These are phyloP conservation scores for Postia placenta DNA, from an alignment of 768 basidiomycete species.

Conservation along the genomic window DNA sequence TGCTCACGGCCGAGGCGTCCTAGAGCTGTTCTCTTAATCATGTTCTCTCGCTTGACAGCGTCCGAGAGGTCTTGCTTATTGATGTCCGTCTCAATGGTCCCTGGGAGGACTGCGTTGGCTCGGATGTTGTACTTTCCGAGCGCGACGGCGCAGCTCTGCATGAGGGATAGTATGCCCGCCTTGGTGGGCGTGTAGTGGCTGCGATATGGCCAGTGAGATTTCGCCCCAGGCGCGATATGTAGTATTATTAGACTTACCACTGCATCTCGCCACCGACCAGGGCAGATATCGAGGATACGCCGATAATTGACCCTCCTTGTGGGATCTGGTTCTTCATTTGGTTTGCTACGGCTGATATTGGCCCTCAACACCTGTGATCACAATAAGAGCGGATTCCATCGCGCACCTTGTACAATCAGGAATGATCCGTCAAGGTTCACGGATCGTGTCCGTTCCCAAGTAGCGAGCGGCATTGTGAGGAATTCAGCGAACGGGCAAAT, in stretches of 20 bases:
- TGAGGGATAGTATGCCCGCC: slow-evolving; percentile 69
- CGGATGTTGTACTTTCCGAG: slow-evolving; percentile 73
- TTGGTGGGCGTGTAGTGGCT: slow-evolving; percentile 79
- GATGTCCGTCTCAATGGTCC: slow-evolving; percentile 73
- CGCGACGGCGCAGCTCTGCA: slow-evolving; percentile 76
- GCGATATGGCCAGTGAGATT: not conserved
- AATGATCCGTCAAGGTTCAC: slow-evolving; percentile 77
- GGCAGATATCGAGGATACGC: slow-evolving; percentile 73
- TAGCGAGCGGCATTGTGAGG: slow-evolving; percentile 57
- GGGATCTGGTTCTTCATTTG: slow-evolving; percentile 68
- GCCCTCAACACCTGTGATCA: not conserved
- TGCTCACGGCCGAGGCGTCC: slow-evolving; percentile 57
- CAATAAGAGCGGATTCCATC: not conserved
- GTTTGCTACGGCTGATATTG: slow-evolving; percentile 51
- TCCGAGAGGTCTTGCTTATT: slow-evolving; percentile 71
- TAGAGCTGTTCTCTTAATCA: slow-evolving; percentile 58
- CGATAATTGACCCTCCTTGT: slow-evolving; percentile 70
- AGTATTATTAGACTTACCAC: slow-evolving; percentile 31
- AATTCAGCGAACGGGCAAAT: slow-evolving; percentile 79
- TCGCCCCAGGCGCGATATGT: not conserved
- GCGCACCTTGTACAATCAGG: slow-evolving; percentile 58
- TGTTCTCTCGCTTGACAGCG: slow-evolving; percentile 49
- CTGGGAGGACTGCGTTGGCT: slow-evolving; percentile 66
- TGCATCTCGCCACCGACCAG: slow-evolving; percentile 72
- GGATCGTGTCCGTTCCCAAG: slow-evolving; percentile 59